These are phyloP conservation scores for Rhizopogon roseolus DNA, from an alignment of 768 basidiomycete genomes.

Conservation along the genomic window DNA sequence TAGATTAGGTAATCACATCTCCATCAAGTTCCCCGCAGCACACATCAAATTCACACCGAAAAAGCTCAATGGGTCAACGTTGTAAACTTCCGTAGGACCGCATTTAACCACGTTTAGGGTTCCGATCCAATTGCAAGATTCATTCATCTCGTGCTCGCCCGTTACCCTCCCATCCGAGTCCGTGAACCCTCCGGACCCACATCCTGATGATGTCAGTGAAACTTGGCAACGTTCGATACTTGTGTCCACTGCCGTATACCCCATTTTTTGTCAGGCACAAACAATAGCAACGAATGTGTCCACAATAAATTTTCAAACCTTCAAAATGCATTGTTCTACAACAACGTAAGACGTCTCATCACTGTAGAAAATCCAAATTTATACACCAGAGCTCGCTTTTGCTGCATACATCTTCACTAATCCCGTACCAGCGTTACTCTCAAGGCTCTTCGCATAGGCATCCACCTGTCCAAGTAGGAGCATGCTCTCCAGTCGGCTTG, in stretches of 20 bases:
- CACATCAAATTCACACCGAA: background rate
- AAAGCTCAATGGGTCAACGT: too few relatives aligned
- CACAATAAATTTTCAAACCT: too few relatives aligned
- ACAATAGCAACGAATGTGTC: background rate
- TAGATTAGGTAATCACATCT: background rate
- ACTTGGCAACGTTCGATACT: too few relatives aligned
- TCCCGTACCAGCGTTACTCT: conserved; percentile 49
- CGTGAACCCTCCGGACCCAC: too few relatives aligned
- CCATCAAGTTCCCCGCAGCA: background rate
- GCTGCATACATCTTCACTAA: conserved; percentile 87
- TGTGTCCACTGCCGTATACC: too few relatives aligned
- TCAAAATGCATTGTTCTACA: background rate
- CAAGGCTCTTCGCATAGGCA: conserved; percentile 75
- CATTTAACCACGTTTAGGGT: background rate
- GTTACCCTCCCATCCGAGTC: background rate
- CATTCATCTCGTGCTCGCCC: background rate
- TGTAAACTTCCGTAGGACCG: background rate
- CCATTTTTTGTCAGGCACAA: background rate
- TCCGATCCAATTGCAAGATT: background rate
- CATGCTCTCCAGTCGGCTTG: conserved; percentile 84
- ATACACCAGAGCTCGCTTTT: conserved; percentile 26
- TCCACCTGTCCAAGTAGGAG: conserved; percentile 85
- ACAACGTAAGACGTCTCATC: too few relatives aligned
- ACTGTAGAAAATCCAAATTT: background rate
- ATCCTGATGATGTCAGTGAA: too few relatives aligned